phyloP scores from a whole-genome alignment of 2,329 filamentous ascomycete genomes.

The Penicillium nordicum region DNA sequence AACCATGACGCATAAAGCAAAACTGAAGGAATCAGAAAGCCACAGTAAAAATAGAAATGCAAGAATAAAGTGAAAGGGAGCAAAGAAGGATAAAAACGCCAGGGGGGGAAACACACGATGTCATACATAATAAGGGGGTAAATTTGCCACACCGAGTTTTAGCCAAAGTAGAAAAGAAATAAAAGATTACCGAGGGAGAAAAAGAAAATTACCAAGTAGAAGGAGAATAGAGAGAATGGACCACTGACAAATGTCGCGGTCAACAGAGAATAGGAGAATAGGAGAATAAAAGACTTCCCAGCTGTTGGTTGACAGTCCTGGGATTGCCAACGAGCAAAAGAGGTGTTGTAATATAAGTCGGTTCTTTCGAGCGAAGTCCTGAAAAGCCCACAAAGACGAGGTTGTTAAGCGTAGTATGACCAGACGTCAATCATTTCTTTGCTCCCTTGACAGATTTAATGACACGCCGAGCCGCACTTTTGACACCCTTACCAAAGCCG shows the following conservation, averaged over 20 bases:
- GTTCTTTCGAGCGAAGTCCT: not conserved
- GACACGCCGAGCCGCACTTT: slow-evolving; percentile 14
- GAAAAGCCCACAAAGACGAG: not conserved
- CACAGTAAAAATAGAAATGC: not conserved
- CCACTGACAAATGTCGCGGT: not conserved
- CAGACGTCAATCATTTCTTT: slow-evolving; percentile 3
- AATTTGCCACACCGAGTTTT: slow-evolving; percentile 3
- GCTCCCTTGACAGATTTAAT: slow-evolving; percentile 17
- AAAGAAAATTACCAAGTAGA: not conserved
- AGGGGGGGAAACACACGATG: not conserved
- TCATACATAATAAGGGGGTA: not conserved
- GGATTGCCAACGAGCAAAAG: not conserved
- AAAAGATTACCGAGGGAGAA: not conserved
- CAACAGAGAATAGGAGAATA: not conserved
- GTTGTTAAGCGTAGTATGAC: not conserved
- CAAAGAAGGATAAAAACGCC: not conserved
- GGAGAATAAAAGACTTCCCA: not conserved
- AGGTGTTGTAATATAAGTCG: not conserved
- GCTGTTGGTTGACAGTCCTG: not conserved
- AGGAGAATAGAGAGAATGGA: not conserved
- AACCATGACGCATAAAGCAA: slow-evolving; percentile 9
- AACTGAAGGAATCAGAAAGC: not conserved
- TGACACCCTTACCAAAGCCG: slow-evolving; percentile 15
- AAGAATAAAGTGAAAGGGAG: not conserved
- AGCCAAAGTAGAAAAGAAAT: not conserved